Conservation (phyloP, 176 grass and related monocot genomes). For the Aegilops sharonensis region DNA sequence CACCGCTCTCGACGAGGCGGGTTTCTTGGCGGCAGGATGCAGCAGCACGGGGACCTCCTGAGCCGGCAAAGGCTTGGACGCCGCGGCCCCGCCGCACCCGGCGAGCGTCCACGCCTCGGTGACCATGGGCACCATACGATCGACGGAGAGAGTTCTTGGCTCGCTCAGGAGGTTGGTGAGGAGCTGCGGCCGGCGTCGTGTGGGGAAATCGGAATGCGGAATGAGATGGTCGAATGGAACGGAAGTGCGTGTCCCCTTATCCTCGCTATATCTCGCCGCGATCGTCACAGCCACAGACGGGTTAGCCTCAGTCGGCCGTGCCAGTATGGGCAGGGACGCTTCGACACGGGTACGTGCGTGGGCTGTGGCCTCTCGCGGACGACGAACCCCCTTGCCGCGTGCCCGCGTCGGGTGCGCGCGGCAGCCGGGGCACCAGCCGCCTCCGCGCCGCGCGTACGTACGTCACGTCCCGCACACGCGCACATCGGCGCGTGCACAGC, state of each 20-base stretch:
- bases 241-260: conserved; percentile 25
- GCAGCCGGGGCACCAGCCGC: no score
- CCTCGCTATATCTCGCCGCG: conserved; percentile 37
- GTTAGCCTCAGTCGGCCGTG: neutral
- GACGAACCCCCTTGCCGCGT: no score
- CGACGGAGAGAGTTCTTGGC: neutral
- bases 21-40: neutral
- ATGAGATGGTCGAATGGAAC: neutral
- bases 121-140: conserved; percentile 48
- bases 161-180: neutral
- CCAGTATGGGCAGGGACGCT: neutral
- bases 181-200: neutral
- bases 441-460: no score
- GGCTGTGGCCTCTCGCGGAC: no score
- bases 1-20: neutral
- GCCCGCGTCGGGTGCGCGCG: no score
- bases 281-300: conserved; percentile 28
- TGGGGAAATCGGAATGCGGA: neutral
- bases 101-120: conserved; percentile 47
- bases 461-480: no score
- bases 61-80: neutral
- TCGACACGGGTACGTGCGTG: neutral
- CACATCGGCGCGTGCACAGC: no score
- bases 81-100: conserved; percentile 10
- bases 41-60: conserved; percentile 1